These are phyloP conservation scores for Brettanomyces custersianus DNA, from an alignment of 805 yeast genomes.

Conservation along the genomic window DNA sequence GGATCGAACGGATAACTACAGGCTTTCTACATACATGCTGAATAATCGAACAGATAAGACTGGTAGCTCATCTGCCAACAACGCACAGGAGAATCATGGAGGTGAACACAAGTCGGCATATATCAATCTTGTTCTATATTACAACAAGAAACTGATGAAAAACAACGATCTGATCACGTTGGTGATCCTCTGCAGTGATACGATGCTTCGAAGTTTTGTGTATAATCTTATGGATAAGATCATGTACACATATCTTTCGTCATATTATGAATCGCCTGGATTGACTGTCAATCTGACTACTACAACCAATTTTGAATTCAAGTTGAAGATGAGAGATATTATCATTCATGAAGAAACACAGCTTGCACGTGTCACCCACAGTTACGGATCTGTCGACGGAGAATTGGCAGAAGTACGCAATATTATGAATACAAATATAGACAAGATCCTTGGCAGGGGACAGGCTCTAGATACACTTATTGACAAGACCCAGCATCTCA, in stretches of 20 bases:
- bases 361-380: conserved; percentile 29
- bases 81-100: conserved; percentile 15
- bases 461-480: conserved; percentile 66
- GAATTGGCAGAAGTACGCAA: conserved; percentile 60
- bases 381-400: conserved; percentile 27
- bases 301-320: conserved; percentile 36
- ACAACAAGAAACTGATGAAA: conserved; percentile 35
- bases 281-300: conserved; percentile 24
- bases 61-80: conserved; percentile 4
- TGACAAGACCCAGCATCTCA: conserved; percentile 70
- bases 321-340: conserved; percentile 46
- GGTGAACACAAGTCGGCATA: conserved; percentile 10
- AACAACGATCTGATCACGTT: conserved; percentile 45
- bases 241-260: conserved; percentile 33
- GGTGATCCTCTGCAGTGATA: conserved; percentile 36
- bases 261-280: conserved; percentile 12
- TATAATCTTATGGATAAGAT: conserved; percentile 40
- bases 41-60: conserved; percentile 12
- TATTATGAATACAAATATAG: conserved; percentile 67
- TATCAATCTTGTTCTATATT: conserved; percentile 29
- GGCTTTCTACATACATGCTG: conserved; percentile 13
- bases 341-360: conserved; percentile 45
- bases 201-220: conserved; percentile 36
- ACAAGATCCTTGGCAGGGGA: conserved; percentile 64
- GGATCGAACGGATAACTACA: conserved; percentile 21